phyloP scores from a whole-genome alignment of 2,329 filamentous ascomycete genomes.

The Penicillium sp. region DNA sequence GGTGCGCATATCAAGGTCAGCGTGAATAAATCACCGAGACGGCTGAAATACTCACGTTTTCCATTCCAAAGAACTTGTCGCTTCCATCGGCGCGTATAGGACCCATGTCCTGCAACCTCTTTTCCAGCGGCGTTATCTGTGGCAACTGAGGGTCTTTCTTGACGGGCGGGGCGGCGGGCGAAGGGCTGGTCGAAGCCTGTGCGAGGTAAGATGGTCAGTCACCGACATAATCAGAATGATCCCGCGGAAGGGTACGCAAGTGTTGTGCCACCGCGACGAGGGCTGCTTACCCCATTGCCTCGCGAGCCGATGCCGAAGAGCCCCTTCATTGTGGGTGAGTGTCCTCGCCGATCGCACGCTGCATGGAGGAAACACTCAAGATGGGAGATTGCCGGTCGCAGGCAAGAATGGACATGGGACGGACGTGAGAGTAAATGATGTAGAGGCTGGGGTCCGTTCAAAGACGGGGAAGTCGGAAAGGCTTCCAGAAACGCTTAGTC shows the following conservation, averaged over 20 bases:
- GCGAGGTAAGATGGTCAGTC: slow-evolving; percentile 16
- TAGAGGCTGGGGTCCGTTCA: background rate
- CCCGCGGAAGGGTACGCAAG: slow-evolving; percentile 4
- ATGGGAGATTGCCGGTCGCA: slow-evolving; percentile 2
- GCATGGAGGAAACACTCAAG: slow-evolving; percentile 11
- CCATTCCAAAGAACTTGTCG: slow-evolving; percentile 96
- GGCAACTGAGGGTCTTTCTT: slow-evolving; percentile 58
- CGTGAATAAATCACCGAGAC: background rate
- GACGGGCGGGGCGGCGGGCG: slow-evolving; percentile 43
- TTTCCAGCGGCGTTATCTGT: slow-evolving; percentile 57
- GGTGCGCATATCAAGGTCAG: slow-evolving; percentile 19
- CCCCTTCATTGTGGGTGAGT: slow-evolving; percentile 34
- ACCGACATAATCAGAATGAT: slow-evolving; percentile 10
- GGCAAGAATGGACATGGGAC: slow-evolving; percentile 13
- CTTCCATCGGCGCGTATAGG: slow-evolving; percentile 80
- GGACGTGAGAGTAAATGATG: background rate
- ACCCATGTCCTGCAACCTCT: slow-evolving; percentile 76
- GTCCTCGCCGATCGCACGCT: slow-evolving; percentile 22
- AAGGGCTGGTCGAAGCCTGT: slow-evolving; percentile 47
- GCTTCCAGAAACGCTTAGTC: slow-evolving; percentile 13
- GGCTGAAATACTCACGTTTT: slow-evolving; percentile 67
- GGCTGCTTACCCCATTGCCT: slow-evolving; percentile 34
- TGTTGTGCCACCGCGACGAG: slow-evolving; percentile 16
- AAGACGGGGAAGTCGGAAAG: slow-evolving; percentile 15
- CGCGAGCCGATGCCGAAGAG: slow-evolving; percentile 40